Evolutionary conservation across 495 filamentous ascomycete genomes (phyloP), one percentile per base, ranked within the genome.

Genomic region (Lasiosphaeriaceae sp.): DNA sequence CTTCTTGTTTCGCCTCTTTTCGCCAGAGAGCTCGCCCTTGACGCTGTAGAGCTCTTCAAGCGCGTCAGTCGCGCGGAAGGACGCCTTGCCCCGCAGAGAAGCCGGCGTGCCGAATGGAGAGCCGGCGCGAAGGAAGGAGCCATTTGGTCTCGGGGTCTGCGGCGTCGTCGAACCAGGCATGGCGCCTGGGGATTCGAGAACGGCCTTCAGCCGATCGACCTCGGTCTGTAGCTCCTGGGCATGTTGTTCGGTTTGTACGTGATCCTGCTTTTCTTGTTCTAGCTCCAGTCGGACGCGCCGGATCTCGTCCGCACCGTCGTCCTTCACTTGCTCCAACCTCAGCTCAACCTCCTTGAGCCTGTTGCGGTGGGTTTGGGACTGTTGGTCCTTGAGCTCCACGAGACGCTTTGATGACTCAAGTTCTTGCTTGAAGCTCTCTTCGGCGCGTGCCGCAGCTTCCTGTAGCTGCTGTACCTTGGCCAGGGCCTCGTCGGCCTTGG

Each of bases 401-500:
- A 99, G 79, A 43, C 95, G 84, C 56, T 83, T 84, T 2, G 85
- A 80, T 47, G 85, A 86, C 37, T 96, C 90, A 17, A 96, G 74
- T 64, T 96, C 92, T 44, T 90, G 84, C 49, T 84, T 78, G 75
- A 92, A 95, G 46, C 85, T 84, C 66, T 97, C 89, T 50, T 93
- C 85, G 24, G 86, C 80, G 52, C 86, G 83, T 3, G 88, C 84
- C 6, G 86, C 85, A 24, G 88, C 86, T 65, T 96, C 92, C 66
- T 93, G 86, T 17, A 97, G 77, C 61, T 90, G 85, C 56, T 96
- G 89, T 29, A 96, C 88, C 60, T 80, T 89, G 12, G 79, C 75
- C 35, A 96, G 78, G 11, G 88, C 83, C 44, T 97, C 89, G 53
- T 97, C 90, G 1, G 87, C 86, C 68, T 95, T 96, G 52, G 86